Conservation (phyloP, 2,329 filamentous ascomycete species). For the Alternaria metachromatica region DNA sequence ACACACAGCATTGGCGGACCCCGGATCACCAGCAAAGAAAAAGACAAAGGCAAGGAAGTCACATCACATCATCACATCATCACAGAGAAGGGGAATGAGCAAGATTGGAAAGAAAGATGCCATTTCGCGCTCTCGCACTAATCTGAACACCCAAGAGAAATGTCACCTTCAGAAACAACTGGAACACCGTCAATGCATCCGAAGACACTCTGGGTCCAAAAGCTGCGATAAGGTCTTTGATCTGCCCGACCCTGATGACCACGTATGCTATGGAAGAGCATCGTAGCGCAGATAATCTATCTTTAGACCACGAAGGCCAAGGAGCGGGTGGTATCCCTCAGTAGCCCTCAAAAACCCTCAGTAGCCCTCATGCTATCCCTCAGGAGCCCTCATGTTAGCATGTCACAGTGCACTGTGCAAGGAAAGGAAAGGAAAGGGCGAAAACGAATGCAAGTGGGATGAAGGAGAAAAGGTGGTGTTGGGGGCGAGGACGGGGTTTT, state of each 20-base stretch:
- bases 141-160: neutral
- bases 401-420: neutral
- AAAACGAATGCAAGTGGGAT: neutral
- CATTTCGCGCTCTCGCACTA: neutral
- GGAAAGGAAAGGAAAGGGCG: neutral
- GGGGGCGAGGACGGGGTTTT: neutral
- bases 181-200: neutral
- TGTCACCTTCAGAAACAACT: too few relatives aligned
- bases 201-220: neutral
- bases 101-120: neutral
- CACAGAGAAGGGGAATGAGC: too few relatives aligned
- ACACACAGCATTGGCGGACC: neutral
- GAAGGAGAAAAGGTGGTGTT: neutral
- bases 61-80: too few relatives aligned
- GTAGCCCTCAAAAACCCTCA: neutral
- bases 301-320: too few relatives aligned
- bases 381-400: neutral
- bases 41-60: too few relatives aligned
- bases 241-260: neutral
- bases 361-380: too few relatives aligned
- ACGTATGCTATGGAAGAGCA: too few relatives aligned
- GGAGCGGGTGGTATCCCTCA: too few relatives aligned
- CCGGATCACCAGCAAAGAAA: neutral
- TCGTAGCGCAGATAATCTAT: too few relatives aligned
- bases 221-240: neutral